Evolutionary conservation across 768 basidiomycete genomes (phyloP).

Genomic region (Tylopilus sp.): DNA sequence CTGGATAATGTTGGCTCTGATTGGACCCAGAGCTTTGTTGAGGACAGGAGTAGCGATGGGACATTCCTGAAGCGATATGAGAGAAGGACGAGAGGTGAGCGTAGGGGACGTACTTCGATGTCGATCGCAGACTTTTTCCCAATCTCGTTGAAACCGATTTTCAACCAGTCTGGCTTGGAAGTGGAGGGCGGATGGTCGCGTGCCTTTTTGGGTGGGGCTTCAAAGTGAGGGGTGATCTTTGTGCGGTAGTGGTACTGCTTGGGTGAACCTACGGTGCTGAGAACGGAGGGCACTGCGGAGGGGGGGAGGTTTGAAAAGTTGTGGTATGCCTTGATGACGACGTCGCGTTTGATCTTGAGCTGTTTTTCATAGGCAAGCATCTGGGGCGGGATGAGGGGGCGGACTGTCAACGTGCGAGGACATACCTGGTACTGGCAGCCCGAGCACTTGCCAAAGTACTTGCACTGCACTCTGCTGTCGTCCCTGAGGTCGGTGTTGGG

Average conservation of each 20-base stretch:
- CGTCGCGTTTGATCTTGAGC: constrained; percentile 80
- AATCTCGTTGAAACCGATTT: constrained; percentile 86
- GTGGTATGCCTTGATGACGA: constrained; percentile 79
- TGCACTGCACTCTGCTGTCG: constrained; percentile 62
- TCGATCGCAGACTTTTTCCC: constrained; percentile 77
- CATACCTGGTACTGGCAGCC: constrained; percentile 93
- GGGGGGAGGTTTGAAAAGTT: constrained; percentile 65
- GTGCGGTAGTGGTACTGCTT: constrained; percentile 91
- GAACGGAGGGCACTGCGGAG: constrained; percentile 58
- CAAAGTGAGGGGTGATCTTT: constrained; percentile 97
- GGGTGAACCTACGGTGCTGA: constrained; percentile 80
- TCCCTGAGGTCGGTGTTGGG: constrained; percentile 70
- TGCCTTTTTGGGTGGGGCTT: constrained; percentile 56
- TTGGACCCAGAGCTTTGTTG: constrained; percentile 59
- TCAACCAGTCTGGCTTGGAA: constrained; percentile 63
- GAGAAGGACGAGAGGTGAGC: neutral
- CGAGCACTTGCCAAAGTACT: constrained; percentile 85
- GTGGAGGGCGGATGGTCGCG: constrained; percentile 1
- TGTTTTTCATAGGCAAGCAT: constrained; percentile 89
- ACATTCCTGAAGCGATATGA: constrained; percentile 60
- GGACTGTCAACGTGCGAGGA: neutral
- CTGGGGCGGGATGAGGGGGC: constrained; percentile 32
- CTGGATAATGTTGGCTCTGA: constrained; percentile 68
- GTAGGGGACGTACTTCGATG: constrained; percentile 67
- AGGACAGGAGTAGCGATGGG: constrained; percentile 84